phyloP scores from a whole-genome alignment of 1,139 yeast genomes.

The Kodamaea alishanica region DNA sequence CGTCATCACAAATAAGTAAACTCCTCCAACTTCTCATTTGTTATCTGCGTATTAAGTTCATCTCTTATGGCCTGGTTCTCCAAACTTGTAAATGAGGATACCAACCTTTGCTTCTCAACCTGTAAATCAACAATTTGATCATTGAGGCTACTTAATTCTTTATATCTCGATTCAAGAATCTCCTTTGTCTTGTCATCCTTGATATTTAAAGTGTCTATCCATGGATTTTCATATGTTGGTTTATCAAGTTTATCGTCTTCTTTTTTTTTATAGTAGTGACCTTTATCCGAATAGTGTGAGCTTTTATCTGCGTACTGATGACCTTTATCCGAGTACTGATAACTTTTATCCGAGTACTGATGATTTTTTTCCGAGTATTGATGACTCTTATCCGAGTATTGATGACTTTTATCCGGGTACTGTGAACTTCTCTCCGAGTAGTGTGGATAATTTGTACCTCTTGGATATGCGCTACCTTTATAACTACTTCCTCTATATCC shows the following conservation, averaged over 20 bases:
- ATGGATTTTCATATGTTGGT: slow-evolving; percentile 15
- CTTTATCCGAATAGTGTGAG: too few relatives aligned
- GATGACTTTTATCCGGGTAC: too few relatives aligned
- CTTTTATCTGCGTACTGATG: too few relatives aligned
- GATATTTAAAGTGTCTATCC: slow-evolving; percentile 20
- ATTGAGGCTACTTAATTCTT: slow-evolving; percentile 23
- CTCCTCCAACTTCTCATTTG: slow-evolving; percentile 43
- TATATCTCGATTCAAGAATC: slow-evolving; percentile 17
- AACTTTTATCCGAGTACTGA: too few relatives aligned
- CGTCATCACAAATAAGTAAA: slow-evolving; percentile 28
- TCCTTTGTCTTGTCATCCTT: slow-evolving; percentile 17
- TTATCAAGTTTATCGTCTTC: background rate
- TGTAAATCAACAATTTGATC: slow-evolving; percentile 28
- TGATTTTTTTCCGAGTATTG: too few relatives aligned
- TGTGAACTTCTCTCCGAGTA: too few relatives aligned
- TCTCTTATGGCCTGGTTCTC: slow-evolving; percentile 33
- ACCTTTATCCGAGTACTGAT: too few relatives aligned
- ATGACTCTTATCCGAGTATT: too few relatives aligned
- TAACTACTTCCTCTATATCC: slow-evolving; percentile 1
- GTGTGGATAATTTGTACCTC: too few relatives aligned
- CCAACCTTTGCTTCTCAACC: slow-evolving; percentile 20
- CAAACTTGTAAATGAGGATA: slow-evolving; percentile 20
- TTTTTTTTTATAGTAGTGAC: background rate
- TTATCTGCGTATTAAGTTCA: slow-evolving; percentile 33
- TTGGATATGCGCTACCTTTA: background rate